These are phyloP conservation scores for Neopestalotiopsis sp. DNA, from an alignment of 2,329 filamentous ascomycete genomes.

Conservation along the genomic window DNA sequence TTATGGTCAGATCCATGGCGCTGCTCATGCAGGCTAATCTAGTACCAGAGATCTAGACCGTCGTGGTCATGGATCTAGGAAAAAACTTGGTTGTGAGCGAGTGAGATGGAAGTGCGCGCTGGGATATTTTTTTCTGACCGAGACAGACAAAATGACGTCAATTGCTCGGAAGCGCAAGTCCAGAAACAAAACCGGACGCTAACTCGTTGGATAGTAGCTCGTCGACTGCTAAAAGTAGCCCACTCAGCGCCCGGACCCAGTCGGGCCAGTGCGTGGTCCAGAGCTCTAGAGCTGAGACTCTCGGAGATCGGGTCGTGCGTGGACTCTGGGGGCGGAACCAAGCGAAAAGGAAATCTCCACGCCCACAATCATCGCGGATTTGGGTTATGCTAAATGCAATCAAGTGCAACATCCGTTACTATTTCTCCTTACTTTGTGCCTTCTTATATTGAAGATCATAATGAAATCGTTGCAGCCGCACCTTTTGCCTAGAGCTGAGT, in stretches of 20 bases:
- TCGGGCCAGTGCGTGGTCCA: not conserved
- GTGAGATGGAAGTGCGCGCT: not conserved
- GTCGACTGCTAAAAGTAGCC: not conserved
- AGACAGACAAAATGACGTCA: constrained; percentile 6
- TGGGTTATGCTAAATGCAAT: not conserved
- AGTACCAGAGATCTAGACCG: constrained; percentile 5
- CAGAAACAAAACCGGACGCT: not conserved
- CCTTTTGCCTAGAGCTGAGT: not conserved
- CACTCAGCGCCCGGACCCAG: not conserved
- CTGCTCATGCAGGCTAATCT: constrained; percentile 4
- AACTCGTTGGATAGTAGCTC: not conserved
- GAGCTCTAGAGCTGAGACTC: not conserved
- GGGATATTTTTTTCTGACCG: not conserved
- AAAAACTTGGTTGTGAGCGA: not conserved
- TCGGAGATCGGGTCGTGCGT: not conserved
- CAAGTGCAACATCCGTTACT: not conserved
- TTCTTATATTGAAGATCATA: not conserved
- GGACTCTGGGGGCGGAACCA: not conserved
- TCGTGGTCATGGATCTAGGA: not conserved
- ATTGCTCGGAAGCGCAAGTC: not conserved
- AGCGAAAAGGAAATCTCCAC: not conserved
- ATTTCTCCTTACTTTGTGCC: not conserved
- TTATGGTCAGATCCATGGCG: not conserved
- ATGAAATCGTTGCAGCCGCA: not conserved
- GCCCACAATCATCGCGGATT: not conserved